Percentiles rank a stretch among this genome's conserved stretches.
These are phyloP conservation scores for Colletotrichum camelliae DNA, from an alignment of 2,329 filamentous ascomycete species.

Conservation along the genomic window DNA sequence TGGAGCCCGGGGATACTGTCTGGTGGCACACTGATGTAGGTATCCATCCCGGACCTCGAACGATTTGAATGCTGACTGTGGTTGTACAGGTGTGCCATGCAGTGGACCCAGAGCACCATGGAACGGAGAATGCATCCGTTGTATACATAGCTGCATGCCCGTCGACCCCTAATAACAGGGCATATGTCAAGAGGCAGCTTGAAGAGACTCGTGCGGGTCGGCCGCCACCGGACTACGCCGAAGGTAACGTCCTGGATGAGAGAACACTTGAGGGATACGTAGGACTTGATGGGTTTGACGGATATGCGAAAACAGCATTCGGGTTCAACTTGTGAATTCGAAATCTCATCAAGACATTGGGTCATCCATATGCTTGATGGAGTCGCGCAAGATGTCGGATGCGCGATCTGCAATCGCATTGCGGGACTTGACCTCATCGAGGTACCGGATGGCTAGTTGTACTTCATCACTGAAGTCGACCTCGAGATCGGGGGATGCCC, in stretches of 20 bases:
- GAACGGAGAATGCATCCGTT: conserved; percentile 35
- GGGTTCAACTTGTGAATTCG: background rate
- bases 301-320: conserved; percentile 1
- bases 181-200: conserved; percentile 26
- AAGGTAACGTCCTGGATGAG: conserved; percentile 32
- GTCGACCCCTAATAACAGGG: conserved; percentile 31
- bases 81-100: conserved; percentile 38
- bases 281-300: background rate
- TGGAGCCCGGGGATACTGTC: conserved; percentile 43
- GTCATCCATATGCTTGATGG: background rate
- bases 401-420: conserved; percentile 2
- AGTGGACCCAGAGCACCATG: conserved; percentile 42
- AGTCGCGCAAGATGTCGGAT: background rate
- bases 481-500: background rate
- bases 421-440: conserved; percentile 8
- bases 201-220: conserved; percentile 39
- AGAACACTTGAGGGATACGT: conserved; percentile 2
- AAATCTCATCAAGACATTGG: background rate
- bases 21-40: conserved; percentile 47
- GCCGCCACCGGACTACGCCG: conserved; percentile 48
- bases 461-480: conserved; percentile 1
- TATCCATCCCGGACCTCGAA: background rate
- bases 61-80: background rate
- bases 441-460: background rate
- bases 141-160: conserved; percentile 41